These are phyloP conservation scores for Melanomma pulvis-pyrius DNA, from an alignment of 495 filamentous ascomycete species.

Conservation along the genomic window DNA sequence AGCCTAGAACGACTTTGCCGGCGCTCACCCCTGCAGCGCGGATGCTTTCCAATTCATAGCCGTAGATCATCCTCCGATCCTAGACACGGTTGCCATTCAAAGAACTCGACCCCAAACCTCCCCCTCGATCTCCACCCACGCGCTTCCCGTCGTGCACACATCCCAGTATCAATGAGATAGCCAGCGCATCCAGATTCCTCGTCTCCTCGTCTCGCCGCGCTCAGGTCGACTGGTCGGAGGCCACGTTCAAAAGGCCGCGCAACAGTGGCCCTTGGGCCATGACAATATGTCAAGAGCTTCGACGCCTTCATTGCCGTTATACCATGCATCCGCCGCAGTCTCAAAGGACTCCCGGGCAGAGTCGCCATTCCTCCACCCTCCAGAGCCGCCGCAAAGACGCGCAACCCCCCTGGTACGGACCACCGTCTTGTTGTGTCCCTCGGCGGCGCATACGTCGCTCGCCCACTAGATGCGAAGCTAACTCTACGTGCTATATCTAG, in stretches of 20 bases:
- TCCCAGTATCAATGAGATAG: constrained; percentile 21
- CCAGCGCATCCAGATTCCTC: not conserved
- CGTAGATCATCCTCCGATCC: not conserved
- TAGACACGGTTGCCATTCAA: not conserved
- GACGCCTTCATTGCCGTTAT: constrained; percentile 58
- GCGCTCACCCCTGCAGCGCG: not conserved
- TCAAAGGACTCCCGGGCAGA: constrained; percentile 47
- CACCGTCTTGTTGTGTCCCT: not conserved
- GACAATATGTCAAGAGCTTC: constrained; percentile 65
- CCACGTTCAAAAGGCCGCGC: constrained; percentile 28
- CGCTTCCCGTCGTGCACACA: not conserved
- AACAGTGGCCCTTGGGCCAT: constrained; percentile 41
- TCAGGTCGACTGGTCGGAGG: constrained; percentile 9
- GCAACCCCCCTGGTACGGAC: constrained; percentile 31
- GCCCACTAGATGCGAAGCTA: constrained; percentile 1
- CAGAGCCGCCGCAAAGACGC: constrained; percentile 22
- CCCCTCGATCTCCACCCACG: not conserved
- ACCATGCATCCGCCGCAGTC: constrained; percentile 54
- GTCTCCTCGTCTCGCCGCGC: not conserved
- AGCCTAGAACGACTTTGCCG: not conserved
- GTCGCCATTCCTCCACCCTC: constrained; percentile 29
- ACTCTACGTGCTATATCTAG: constrained; percentile 41
- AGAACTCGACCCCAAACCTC: not conserved
- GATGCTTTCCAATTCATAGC: not conserved
- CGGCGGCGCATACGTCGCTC: not conserved